A percentile compares a stretch with the other conserved stretches of the same genome.
Conservation (phyloP, 805 yeast species). For the Candida silvatica region DNA sequence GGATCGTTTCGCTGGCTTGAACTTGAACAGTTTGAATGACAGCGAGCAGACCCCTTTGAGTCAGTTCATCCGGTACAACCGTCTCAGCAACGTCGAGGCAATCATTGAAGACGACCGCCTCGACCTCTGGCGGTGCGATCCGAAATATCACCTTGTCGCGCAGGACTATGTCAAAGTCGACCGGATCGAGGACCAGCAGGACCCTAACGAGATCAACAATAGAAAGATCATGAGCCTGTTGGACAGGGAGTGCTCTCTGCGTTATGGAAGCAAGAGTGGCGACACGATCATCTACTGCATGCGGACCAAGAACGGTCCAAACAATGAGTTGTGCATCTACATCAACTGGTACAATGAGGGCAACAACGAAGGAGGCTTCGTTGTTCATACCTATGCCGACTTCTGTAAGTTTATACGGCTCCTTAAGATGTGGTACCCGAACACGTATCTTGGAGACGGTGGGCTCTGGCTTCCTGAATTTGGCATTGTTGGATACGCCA, state of each 20-base stretch:
- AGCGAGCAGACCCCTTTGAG: slow-evolving; percentile 62
- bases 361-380: slow-evolving; percentile 5
- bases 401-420: slow-evolving; percentile 25
- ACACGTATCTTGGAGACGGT: slow-evolving; percentile 18
- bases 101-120: slow-evolving; percentile 44
- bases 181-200: slow-evolving; percentile 7
- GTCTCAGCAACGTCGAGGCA: slow-evolving; percentile 47
- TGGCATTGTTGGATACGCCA: slow-evolving; percentile 14
- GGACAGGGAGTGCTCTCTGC: slow-evolving; percentile 19
- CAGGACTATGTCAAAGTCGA: slow-evolving; percentile 38
- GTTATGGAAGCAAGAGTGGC: slow-evolving; percentile 19
- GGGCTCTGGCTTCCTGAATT: slow-evolving; percentile 15
- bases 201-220: slow-evolving; percentile 5
- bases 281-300: too few relatives aligned
- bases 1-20: slow-evolving; percentile 27
- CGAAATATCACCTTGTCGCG: slow-evolving; percentile 25
- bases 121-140: slow-evolving; percentile 29
- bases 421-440: slow-evolving; percentile 28
- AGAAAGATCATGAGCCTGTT: slow-evolving; percentile 25
- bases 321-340: slow-evolving; percentile 20
- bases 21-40: slow-evolving; percentile 53
- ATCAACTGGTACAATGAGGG: slow-evolving; percentile 9
- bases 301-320: slow-evolving; percentile 24
- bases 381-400: slow-evolving; percentile 22
- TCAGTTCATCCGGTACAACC: slow-evolving; percentile 59